Base-by-base conservation (phyloP, 2,329 filamentous ascomycete genomes). In the Colletotrichum horii region DNA sequence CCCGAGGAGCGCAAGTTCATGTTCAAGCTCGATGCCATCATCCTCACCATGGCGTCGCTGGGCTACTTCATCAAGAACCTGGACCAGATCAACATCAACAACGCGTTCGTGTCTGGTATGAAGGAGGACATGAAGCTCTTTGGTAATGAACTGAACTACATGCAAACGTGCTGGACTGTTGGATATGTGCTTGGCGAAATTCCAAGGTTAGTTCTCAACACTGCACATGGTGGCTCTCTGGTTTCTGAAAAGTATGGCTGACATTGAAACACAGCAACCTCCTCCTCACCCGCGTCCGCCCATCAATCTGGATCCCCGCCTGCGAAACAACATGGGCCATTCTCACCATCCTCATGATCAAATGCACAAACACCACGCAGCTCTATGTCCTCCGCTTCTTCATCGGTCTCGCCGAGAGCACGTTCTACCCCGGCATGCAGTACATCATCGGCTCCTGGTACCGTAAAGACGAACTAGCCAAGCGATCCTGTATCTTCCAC, bases 21-120 rank as follows among this genome's bases (percentile, higher is more conserved):
- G 14, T 83, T 86, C 78, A 88, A 87, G 77, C 79, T 88, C 2
- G 86, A 88, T 56, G 83, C 83, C 12, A 81, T 85, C 3, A 81
- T 88, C 58, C 77, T 85, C 19, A 80, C 78, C 14, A 78, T 81
- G 55, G 87, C 87, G 8, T 80, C 75, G 55, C 73, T 81, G 2
- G 73, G 73, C 2, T 75, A 75, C 64, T 81, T 81, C 66, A 79
- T 82, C 75, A 82, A 81, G 73, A 78, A 81, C 56, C 77, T 82
- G 3, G 81, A 82, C 60, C 81, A 83, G 75, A 80, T 80, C 60
- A 82, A 83, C 65, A 81, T 81, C 76, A 81, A 81, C 61, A 85
- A 85, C 77, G 83, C 83, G 38, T 85, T 80, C 24, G 79, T 81
- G 12, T 80, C 79, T 3, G 79, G 79, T 62, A 81, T 81, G 80